These are phyloP conservation scores for Saccharomycopsis oosterbeekiorum DNA, from an alignment of 805 yeast genomes.

Conservation along the genomic window DNA sequence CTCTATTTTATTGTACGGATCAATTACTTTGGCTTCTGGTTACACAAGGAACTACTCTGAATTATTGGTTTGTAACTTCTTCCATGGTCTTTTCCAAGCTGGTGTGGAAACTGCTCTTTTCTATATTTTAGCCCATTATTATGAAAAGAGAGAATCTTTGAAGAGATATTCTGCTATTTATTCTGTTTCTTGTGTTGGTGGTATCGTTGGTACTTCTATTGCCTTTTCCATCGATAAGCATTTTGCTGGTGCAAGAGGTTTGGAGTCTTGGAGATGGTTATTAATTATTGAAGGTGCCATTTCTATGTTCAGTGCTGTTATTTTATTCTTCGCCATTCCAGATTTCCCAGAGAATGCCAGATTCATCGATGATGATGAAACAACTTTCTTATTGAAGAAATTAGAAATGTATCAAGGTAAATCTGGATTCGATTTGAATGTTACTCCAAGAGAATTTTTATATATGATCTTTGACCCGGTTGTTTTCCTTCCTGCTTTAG, in stretches of 20 bases:
- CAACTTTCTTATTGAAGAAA: slow-evolving; percentile 45
- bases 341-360: slow-evolving; percentile 66
- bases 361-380: slow-evolving; percentile 42
- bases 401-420: slow-evolving; percentile 43
- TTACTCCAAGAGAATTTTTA: slow-evolving; percentile 35
- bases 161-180: slow-evolving; percentile 56
- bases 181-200: slow-evolving; percentile 61
- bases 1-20: slow-evolving; percentile 56
- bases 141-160: slow-evolving; percentile 55
- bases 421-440: slow-evolving; percentile 40
- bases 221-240: slow-evolving; percentile 49
- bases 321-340: slow-evolving; percentile 43
- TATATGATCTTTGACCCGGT: slow-evolving; percentile 30
- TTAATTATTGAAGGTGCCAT: slow-evolving; percentile 39
- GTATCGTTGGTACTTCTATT: slow-evolving; percentile 67
- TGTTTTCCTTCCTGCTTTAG: slow-evolving; percentile 11
- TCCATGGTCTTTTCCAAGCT: slow-evolving; percentile 59
- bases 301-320: slow-evolving; percentile 23
- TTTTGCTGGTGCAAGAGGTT: slow-evolving; percentile 37
- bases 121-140: slow-evolving; percentile 58
- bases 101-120: slow-evolving; percentile 71
- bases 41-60: slow-evolving; percentile 48
- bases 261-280: slow-evolving; percentile 43
- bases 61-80: slow-evolving; percentile 49
- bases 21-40: slow-evolving; percentile 56